Conservation (phyloP, 345 rosid genomes). For the Brassica juncea region DNA sequence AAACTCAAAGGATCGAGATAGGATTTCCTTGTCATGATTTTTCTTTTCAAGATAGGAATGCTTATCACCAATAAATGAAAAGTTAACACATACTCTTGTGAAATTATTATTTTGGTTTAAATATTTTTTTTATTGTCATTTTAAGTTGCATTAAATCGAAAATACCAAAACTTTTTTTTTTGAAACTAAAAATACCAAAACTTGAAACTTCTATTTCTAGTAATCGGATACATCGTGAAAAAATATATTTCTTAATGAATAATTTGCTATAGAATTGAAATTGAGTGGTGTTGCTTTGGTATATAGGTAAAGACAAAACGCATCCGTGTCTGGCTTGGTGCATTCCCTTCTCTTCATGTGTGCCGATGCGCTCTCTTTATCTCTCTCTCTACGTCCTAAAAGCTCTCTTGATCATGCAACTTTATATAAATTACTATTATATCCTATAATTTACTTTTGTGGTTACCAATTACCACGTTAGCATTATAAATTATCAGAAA, state of each 20-base stretch:
- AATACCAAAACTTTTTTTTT: background rate
- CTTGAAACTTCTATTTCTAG: background rate
- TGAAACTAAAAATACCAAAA: background rate
- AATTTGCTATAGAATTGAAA: constrained; percentile 19
- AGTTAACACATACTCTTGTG: background rate
- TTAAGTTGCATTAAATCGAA: background rate
- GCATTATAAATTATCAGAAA: constrained; percentile 21
- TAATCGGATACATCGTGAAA: background rate
- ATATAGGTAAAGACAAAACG: constrained; percentile 36
- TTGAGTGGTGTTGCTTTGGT: constrained; percentile 29
- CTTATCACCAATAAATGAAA: background rate
- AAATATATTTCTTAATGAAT: background rate
- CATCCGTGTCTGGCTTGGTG: constrained; percentile 33
- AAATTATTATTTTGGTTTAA: background rate
- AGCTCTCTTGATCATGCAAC: constrained; percentile 36
- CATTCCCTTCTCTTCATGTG: constrained; percentile 28
- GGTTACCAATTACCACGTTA: constrained; percentile 8
- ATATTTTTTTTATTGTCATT: background rate
- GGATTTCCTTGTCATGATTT: background rate
- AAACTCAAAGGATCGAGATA: background rate
- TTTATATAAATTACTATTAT: constrained; percentile 13
- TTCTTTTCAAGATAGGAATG: background rate
- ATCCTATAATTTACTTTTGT: background rate
- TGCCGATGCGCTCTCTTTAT: constrained; percentile 30
- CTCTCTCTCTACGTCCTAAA: constrained; percentile 29